These are phyloP conservation scores for Phaeotremella skinneri DNA, from an alignment of 768 basidiomycete species.

Conservation along the genomic window DNA sequence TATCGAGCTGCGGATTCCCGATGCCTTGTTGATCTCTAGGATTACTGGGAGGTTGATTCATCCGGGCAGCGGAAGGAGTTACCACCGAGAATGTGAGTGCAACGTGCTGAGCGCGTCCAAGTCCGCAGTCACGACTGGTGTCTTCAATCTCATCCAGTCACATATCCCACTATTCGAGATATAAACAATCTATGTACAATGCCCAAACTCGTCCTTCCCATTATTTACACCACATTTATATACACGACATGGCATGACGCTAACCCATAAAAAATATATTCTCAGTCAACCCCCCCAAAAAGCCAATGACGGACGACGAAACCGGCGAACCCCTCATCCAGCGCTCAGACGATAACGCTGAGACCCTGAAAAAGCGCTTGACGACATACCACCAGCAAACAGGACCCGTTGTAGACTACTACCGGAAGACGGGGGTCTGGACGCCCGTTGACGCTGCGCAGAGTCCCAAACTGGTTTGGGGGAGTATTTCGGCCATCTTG, in stretches of 20 bases:
- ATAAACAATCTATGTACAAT: too few relatives aligned
- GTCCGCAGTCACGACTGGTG: too few relatives aligned
- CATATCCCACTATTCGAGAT: too few relatives aligned
- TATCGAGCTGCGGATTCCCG: conserved; percentile 85
- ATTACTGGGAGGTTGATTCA: conserved; percentile 97
- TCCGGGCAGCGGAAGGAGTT: conserved; percentile 80
- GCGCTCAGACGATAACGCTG: conserved; percentile 96
- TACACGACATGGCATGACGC: too few relatives aligned
- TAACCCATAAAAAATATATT: not conserved
- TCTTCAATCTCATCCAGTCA: too few relatives aligned
- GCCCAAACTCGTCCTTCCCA: not conserved
- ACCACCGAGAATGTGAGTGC: conserved; percentile 92
- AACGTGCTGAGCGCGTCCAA: not conserved
- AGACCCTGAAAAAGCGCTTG: conserved; percentile 86
- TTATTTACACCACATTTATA: too few relatives aligned
- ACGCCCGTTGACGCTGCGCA: conserved; percentile 89
- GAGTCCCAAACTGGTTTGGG: conserved; percentile 86
- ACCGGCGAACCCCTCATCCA: conserved; percentile 95
- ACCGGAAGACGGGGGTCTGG: conserved; percentile 89
- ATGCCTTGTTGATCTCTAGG: conserved; percentile 91
- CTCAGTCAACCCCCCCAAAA: conserved; percentile 86
- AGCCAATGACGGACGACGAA: conserved; percentile 85
- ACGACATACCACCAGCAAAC: conserved; percentile 88
- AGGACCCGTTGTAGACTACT: conserved; percentile 92
- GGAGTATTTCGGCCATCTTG: conserved; percentile 41